Base-by-base conservation (phyloP, 768 basidiomycete genomes). In the Pholiota microspora region DNA sequence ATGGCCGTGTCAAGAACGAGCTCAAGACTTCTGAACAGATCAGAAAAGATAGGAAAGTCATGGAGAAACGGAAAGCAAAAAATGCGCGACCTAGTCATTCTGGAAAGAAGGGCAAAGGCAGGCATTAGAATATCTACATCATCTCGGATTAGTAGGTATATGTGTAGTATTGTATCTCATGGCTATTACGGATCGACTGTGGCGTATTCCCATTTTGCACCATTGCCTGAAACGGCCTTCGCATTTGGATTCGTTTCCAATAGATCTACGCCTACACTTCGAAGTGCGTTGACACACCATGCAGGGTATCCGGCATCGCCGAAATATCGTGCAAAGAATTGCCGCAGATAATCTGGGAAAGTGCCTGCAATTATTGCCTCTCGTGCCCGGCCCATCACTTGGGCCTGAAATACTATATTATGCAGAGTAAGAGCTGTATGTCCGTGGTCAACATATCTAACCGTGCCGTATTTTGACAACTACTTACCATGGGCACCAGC, bases 21-120 rank as follows among this genome's bases (percentile, higher is more conserved):
- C 84, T 97, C 69, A 94, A 90, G 74, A 87, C 83, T 0, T 85
- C 82, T 24, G 91, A 94, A 46, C 90, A 95, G 67, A 94, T 98
- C 57, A 82, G 91, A 58, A 94, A 88, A 66, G 74, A 78, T 28
- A 80, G 94, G 57, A 84, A 83, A 63, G 48, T 77, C 16, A 63
- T 74, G 64, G 89, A 92, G 61, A 83, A 80, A 59, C 82, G 79
- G 62, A 82, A 77, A 66, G 83, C 78, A 16, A 94, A 90, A 73
- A 94, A 94, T 64, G 89, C 89, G n/a, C 79, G 93, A 25, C 85
- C 89, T 7, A 76, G 73, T 42, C 59, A 48, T 24, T 42, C 51
- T 21, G 72, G 70, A 52, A 75, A 71, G 54, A 80, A 75, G 58
- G 76, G 79, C 32, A 78, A 73, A 62, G 69, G 76, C 64, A 73